Evolutionary conservation across 768 basidiomycete species (phyloP).

Genomic region (Butyriboletus loyo): DNA sequence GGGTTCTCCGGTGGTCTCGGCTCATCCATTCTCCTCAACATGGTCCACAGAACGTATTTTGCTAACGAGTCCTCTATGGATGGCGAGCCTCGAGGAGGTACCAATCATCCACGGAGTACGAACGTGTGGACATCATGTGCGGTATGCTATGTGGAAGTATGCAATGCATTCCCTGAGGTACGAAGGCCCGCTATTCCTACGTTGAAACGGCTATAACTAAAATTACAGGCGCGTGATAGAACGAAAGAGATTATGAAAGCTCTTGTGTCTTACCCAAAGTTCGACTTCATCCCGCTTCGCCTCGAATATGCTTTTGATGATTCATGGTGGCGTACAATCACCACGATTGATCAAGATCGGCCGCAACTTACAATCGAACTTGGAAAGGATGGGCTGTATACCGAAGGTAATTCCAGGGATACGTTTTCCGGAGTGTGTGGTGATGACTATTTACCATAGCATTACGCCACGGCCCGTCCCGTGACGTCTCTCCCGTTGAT

Average conservation of each 20-base stretch:
- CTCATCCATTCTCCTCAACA: slow-evolving; percentile 68
- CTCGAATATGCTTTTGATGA: slow-evolving; percentile 74
- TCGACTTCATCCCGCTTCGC: slow-evolving; percentile 61
- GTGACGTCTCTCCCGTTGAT: slow-evolving; percentile 19
- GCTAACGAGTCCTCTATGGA: slow-evolving; percentile 23
- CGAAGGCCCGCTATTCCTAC: slow-evolving; percentile 23
- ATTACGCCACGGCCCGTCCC: slow-evolving; percentile 17
- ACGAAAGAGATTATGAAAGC: slow-evolving; percentile 48
- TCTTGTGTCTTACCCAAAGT: slow-evolving; percentile 45
- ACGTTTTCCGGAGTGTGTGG: background rate
- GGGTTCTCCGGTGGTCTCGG: slow-evolving; percentile 80
- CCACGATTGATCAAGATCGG: slow-evolving; percentile 27
- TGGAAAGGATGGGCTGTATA: slow-evolving; percentile 47
- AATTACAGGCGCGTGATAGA: slow-evolving; percentile 49
- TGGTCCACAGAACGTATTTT: slow-evolving; percentile 61
- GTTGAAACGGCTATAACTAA: slow-evolving; percentile 3
- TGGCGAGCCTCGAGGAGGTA: slow-evolving; percentile 48
- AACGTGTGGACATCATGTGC: slow-evolving; percentile 59
- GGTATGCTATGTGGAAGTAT: slow-evolving; percentile 71
- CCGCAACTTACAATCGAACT: slow-evolving; percentile 45
- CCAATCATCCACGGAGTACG: slow-evolving; percentile 61
- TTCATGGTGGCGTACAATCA: slow-evolving; percentile 59
- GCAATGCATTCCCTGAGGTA: slow-evolving; percentile 59
- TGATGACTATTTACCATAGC: slow-evolving; percentile 14
- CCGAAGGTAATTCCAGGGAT: slow-evolving; percentile 22